Percentiles rank a stretch among this genome's conserved stretches.
Evolutionary conservation across 1,284 basidiomycete species (phyloP).

Genomic region (Tausonia pullulans): DNA sequence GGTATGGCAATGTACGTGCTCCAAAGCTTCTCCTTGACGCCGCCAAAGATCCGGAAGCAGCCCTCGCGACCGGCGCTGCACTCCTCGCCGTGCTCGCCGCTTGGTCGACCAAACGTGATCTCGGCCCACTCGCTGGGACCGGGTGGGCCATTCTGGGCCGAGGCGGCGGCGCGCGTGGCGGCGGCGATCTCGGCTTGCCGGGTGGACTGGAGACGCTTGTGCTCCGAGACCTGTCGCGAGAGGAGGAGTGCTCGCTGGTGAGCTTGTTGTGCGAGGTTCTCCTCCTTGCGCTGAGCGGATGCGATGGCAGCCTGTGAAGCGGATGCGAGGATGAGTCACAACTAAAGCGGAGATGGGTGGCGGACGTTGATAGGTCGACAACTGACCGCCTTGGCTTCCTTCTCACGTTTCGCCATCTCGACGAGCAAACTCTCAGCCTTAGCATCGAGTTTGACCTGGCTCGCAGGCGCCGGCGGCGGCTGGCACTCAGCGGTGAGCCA

Average conservation of each 20-base stretch:
- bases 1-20: slow-evolving; percentile 33
- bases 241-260: slow-evolving; percentile 3
- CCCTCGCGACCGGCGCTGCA: not conserved
- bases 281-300: slow-evolving; percentile 8
- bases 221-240: slow-evolving; percentile 6
- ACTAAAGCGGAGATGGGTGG: not conserved
- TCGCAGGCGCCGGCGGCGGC: slow-evolving; percentile 27
- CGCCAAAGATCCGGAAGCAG: slow-evolving; percentile 24
- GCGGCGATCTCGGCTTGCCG: slow-evolving; percentile 2
- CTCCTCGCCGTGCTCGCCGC: not conserved
- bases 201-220: slow-evolving; percentile 8
- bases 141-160: slow-evolving; percentile 22
- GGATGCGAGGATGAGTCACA: not conserved
- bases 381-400: slow-evolving; percentile 31
- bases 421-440: slow-evolving; percentile 26
- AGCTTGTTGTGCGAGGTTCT: slow-evolving; percentile 19
- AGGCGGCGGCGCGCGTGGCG: not conserved
- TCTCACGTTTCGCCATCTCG: slow-evolving; percentile 33
- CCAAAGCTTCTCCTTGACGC: slow-evolving; percentile 29
- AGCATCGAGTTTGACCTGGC: slow-evolving; percentile 22
- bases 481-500: slow-evolving; percentile 32
- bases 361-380: not conserved
- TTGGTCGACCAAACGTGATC: slow-evolving; percentile 11
- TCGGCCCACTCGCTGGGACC: slow-evolving; percentile 21
- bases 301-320: slow-evolving; percentile 13